A percentile compares a stretch with the other conserved stretches of the same genome.
These are phyloP conservation scores for Leccinum fallax DNA, from an alignment of 1,284 basidiomycete species.

Conservation along the genomic window DNA sequence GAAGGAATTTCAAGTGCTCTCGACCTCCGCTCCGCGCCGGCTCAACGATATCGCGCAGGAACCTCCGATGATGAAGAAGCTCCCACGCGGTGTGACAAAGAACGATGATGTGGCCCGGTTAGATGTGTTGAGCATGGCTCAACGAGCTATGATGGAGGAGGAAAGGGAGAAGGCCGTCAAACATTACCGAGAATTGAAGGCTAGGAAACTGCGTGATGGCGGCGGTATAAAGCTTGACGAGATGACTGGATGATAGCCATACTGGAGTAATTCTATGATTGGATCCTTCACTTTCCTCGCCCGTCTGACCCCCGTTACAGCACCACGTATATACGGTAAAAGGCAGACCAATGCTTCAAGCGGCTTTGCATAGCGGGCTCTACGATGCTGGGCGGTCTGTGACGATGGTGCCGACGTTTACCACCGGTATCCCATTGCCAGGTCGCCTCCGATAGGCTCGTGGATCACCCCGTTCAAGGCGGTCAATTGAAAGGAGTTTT, in stretches of 20 bases:
- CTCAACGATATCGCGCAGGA: slow-evolving; percentile 73
- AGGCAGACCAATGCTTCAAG: slow-evolving; percentile 1
- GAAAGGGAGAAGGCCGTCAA: slow-evolving; percentile 70
- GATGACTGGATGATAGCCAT: slow-evolving; percentile 6
- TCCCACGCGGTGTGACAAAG: slow-evolving; percentile 43
- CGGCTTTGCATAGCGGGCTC: slow-evolving; percentile 1
- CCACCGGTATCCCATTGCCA: neutral
- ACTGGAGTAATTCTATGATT: slow-evolving; percentile 12
- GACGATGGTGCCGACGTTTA: slow-evolving; percentile 9
- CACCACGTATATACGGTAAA: slow-evolving; percentile 5
- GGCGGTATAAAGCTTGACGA: slow-evolving; percentile 10
- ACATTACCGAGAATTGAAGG: slow-evolving; percentile 71
- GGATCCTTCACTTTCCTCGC: slow-evolving; percentile 2
- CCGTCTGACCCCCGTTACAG: slow-evolving; percentile 4
- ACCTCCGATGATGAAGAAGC: slow-evolving; percentile 53
- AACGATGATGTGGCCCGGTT: slow-evolving; percentile 33
- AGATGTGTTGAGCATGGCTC: slow-evolving; percentile 68
- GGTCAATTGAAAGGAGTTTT: neutral
- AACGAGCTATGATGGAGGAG: slow-evolving; percentile 72
- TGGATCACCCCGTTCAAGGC: neutral
- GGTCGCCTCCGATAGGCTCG: slow-evolving; percentile 2
- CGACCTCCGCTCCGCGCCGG: slow-evolving; percentile 60
- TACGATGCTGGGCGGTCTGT: slow-evolving; percentile 5
- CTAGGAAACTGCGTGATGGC: slow-evolving; percentile 32
- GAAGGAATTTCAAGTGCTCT: slow-evolving; percentile 57